Evolutionary conservation across 1,284 basidiomycete species (phyloP), one percentile per base, ranked within the genome.

Genomic region (Jaminaea rosea): DNA sequence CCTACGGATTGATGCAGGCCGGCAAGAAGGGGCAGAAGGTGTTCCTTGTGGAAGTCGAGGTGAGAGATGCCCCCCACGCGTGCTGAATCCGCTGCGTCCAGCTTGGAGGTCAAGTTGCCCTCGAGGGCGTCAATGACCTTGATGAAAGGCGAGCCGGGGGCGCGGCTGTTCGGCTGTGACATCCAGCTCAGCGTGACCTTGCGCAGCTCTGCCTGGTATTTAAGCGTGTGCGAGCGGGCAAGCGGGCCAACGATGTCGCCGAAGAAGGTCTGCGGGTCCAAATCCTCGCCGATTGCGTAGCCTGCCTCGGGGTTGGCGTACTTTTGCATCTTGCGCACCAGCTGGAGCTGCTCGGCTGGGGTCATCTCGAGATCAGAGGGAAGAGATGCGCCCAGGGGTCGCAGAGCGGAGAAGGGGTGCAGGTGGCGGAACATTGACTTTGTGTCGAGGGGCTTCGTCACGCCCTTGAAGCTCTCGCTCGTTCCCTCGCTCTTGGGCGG

Each of bases 151-250:
- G 78, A 76, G 0, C 44, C 55, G 1, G 53, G 26, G 44, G 78
- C 63, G n/a, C 74, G 71, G 24, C 73, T 72, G 55, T 80, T 77
- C 4, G 65, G 73, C 8, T 71, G 59, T 8, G 71, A 60, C 15
- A 82, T 62, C 63, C 82, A 67, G 4, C 67, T 55, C 3, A 66
- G 52, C 0, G 85, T 53, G 17, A 75, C 68, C 1, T 62, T 61
- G 68, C 83, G 84, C 47, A 85, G 72, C 11, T 73, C 75, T 0
- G 57, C 62, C 53, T 85, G 84, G 55, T 84, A 85, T 1, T 62
- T 60, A 44, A 85, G 72, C 28, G 39, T 42, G 23, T 23, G 17
- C 15, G 39, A n/a, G 13, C 39, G 19, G 4, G 13, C 24, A n/a
- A 42, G 11, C 4, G 39, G 39, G 11, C 39, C 39, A 23, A 42